Conservation (phyloP, 2,329 filamentous ascomycete genomes). For the Dissoconium aciculare region DNA sequence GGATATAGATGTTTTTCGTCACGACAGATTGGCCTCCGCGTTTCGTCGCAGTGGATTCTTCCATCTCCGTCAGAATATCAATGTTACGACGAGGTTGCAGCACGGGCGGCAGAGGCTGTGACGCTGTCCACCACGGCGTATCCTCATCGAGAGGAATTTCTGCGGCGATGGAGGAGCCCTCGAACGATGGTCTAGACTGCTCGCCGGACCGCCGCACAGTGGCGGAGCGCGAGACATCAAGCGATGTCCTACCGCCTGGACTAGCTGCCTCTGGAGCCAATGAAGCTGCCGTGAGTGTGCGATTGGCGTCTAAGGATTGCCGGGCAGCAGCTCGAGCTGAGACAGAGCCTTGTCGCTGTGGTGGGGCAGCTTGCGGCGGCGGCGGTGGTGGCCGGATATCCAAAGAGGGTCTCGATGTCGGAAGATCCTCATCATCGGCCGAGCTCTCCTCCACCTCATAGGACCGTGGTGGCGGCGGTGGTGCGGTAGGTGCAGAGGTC, state of each 20-base stretch:
- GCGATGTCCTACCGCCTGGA: conserved; percentile 33
- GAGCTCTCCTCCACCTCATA: conserved; percentile 26
- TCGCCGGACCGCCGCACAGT: conserved; percentile 55
- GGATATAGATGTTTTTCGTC: conserved; percentile 68
- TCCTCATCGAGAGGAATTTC: conserved; percentile 65
- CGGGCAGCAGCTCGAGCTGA: conserved; percentile 31
- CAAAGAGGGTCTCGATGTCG: not conserved
- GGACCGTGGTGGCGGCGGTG: conserved; percentile 19
- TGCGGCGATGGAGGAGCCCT: conserved; percentile 71
- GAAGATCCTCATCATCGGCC: conserved; percentile 25
- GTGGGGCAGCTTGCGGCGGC: conserved; percentile 30
- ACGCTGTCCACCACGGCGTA: conserved; percentile 76
- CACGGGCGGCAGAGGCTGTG: conserved; percentile 62
- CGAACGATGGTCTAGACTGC: conserved; percentile 52
- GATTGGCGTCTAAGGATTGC: conserved; percentile 43
- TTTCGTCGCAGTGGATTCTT: conserved; percentile 57
- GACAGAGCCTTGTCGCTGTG: conserved; percentile 22
- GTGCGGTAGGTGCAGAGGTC: conserved; percentile 19
- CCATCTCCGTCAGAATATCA: conserved; percentile 69
- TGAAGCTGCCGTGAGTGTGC: conserved; percentile 30
- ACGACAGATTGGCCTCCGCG: conserved; percentile 56
- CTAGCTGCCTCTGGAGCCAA: too few relatives aligned
- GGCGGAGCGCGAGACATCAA: conserved; percentile 43
- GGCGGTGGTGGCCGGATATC: conserved; percentile 21
- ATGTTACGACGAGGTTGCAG: conserved; percentile 61